Evolutionary conservation across 805 yeast genomes (phyloP).

Genomic region (Yarrowia divulgata): DNA sequence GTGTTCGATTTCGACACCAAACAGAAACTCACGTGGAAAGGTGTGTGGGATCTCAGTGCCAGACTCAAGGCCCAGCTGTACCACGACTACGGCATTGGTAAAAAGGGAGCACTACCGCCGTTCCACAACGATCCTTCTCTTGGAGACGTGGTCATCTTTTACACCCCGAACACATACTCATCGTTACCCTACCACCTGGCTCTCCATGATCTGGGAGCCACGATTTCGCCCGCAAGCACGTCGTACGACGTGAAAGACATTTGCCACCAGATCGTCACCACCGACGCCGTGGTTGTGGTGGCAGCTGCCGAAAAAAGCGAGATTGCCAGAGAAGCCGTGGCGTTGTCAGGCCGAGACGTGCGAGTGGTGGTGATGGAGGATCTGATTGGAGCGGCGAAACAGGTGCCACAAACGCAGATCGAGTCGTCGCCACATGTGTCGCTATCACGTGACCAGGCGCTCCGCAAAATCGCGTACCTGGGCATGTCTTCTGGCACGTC

Average conservation of each 20-base stretch:
- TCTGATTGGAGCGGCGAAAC: neutral
- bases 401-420: neutral
- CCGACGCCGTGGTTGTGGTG: slow-evolving; percentile 26
- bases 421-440: neutral
- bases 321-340: slow-evolving; percentile 1
- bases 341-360: slow-evolving; percentile 1
- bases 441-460: neutral
- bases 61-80: slow-evolving; percentile 13
- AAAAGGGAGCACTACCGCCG: neutral
- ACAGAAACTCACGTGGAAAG: neutral
- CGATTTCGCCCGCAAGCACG: slow-evolving; percentile 23
- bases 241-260: slow-evolving; percentile 30
- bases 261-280: slow-evolving; percentile 25
- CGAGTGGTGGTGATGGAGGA: slow-evolving; percentile 20
- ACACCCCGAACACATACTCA: slow-evolving; percentile 20
- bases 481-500: slow-evolving; percentile 51
- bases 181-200: slow-evolving; percentile 32
- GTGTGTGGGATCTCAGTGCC: slow-evolving; percentile 12
- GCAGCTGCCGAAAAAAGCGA: slow-evolving; percentile 9
- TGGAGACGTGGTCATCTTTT: slow-evolving; percentile 35
- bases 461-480: slow-evolving; percentile 44
- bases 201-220: slow-evolving; percentile 27
- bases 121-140: slow-evolving; percentile 14
- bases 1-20: slow-evolving; percentile 26
- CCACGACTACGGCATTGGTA: slow-evolving; percentile 20